Evolutionary conservation across 805 yeast species (phyloP).

Genomic region (Schizosaccharomyces japonicus): DNA sequence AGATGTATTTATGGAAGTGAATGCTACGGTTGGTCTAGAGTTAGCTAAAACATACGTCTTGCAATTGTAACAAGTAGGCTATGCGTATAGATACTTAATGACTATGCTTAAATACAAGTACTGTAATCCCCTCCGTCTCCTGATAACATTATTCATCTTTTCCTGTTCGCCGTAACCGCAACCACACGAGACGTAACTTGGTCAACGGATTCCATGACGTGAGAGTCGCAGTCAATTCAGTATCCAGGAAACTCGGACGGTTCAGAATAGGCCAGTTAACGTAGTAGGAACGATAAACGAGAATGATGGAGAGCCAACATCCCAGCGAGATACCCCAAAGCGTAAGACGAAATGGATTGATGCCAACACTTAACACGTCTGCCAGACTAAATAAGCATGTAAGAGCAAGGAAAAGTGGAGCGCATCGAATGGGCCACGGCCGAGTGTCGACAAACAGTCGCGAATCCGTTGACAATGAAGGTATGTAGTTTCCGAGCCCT

Average conservation of each 20-base stretch:
- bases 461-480: too few relatives aligned
- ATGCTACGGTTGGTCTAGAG: not conserved
- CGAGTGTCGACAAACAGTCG: not conserved
- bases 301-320: not conserved
- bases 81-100: too few relatives aligned
- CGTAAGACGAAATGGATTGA: not conserved
- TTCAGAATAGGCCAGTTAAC: conserved; percentile 2
- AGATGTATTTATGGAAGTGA: not conserved
- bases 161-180: too few relatives aligned
- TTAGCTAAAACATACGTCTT: not conserved
- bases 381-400: not conserved
- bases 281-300: not conserved
- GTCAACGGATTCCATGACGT: too few relatives aligned
- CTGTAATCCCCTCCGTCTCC: too few relatives aligned
- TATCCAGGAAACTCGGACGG: too few relatives aligned
- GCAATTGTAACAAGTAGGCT: too few relatives aligned
- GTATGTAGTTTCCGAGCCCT: not conserved
- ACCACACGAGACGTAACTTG: too few relatives aligned
- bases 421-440: not conserved
- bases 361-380: not conserved
- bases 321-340: not conserved
- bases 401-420: not conserved
- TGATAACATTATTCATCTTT: too few relatives aligned
- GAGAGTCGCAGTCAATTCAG: too few relatives aligned
- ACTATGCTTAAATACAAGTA: too few relatives aligned